Base-by-base conservation (phyloP, 768 basidiomycete genomes). In the Clavaria fumosa region DNA sequence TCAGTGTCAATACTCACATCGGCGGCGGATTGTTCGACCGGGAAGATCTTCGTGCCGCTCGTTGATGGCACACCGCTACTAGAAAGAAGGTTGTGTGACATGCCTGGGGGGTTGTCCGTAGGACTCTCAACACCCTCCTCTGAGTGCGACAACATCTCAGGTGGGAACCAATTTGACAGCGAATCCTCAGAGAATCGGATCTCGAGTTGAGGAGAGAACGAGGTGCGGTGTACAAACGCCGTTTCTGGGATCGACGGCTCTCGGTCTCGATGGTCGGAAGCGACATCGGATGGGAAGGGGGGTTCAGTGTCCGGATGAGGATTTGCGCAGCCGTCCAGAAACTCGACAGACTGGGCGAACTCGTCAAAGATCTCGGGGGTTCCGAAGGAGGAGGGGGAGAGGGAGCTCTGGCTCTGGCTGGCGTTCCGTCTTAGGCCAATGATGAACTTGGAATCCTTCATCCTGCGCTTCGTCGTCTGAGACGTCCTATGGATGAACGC, bases 401-500 rank as follows among this genome's bases (percentile, higher is more conserved):
- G 9, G 26, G 26, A 14, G 14, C 26, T 28, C 14, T 28, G 26
- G 14, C n/a, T n/a, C n/a, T n/a, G n/a, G n/a, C n/a, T n/a, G n/a
- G n/a, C n/a, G 26, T 28, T 9, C 26, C 9, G 9, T 28, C 14
- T 9, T 28, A 28, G 26, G 26, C 9, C 26, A 28, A 28, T 14
- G n/a, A 28, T 9, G 14, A 28, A 9, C 26, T 28, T 28, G 26
- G 26, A 28, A 14, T 28, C 26, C 14, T 28, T 28, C 26, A 14
- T 14, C 26, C 14, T 28, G 26, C 26, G 26, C 14, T 14, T 28
- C 9, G 26, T 9, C 26, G 14, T 9, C 26, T 28, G 9, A 14
- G 26, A 28, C 9, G 9, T 28, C 46, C 46, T 41, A 39, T 41
- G 26, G 26, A 28, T 9, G 14, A 28, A 14, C 14, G 26, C 26